Conservation (phyloP, 768 basidiomycete genomes). For the Trametes coccinea region DNA sequence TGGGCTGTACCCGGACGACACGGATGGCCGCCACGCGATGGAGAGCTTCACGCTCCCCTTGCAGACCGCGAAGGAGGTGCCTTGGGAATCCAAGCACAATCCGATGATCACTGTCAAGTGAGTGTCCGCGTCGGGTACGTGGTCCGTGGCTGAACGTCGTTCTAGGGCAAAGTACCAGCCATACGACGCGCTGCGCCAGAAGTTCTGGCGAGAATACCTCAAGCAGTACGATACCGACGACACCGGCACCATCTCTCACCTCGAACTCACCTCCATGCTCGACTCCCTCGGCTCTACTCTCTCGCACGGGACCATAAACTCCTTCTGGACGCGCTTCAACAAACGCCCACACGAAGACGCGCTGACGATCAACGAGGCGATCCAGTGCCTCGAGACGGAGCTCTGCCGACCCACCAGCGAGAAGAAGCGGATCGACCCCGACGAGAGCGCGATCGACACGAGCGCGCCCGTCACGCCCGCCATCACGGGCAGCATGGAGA, state of each 20-base stretch:
- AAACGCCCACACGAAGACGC: constrained; percentile 69
- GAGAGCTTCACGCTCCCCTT: constrained; percentile 70
- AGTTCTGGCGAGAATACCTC: constrained; percentile 88
- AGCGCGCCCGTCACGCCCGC: constrained; percentile 59
- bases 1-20: constrained; percentile 55
- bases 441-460: constrained; percentile 43
- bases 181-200: constrained; percentile 86
- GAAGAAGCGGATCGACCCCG: constrained; percentile 61
- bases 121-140: constrained; percentile 14
- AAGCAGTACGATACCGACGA: constrained; percentile 91
- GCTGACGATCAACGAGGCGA: constrained; percentile 74
- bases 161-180: constrained; percentile 91
- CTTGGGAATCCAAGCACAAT: constrained; percentile 73
- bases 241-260: constrained; percentile 65
- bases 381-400: constrained; percentile 85
- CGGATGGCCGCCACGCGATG: constrained; percentile 62
- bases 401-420: constrained; percentile 72
- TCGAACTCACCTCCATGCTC: constrained; percentile 93
- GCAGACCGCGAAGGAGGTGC: constrained; percentile 55
- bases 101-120: constrained; percentile 72
- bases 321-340: constrained; percentile 74
- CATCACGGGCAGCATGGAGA: constrained; percentile 42
- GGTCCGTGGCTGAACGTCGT: constrained; percentile 13
- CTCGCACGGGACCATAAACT: constrained; percentile 70
- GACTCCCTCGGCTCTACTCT: constrained; percentile 96